These are phyloP conservation scores for Astragalus glycyphyllos DNA, from an alignment of 306 rosid species.

Conservation along the genomic window DNA sequence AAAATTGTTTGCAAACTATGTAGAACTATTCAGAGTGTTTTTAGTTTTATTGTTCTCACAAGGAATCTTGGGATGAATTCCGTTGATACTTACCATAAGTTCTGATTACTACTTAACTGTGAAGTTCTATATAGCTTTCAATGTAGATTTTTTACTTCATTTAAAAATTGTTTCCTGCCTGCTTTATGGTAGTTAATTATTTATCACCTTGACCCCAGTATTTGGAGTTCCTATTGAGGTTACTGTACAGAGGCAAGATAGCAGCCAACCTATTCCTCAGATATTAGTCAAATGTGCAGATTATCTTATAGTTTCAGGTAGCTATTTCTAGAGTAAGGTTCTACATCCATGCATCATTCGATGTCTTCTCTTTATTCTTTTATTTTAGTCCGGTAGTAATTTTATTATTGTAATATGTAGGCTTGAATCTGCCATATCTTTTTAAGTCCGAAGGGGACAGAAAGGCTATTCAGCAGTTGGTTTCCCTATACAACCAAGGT, in stretches of 20 bases:
- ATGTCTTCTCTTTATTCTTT: neutral
- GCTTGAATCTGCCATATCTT: conserved; percentile 72
- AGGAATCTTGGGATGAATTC: conserved; percentile 22
- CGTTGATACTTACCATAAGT: conserved; percentile 7
- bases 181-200: conserved; percentile 31
- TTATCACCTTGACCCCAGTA: conserved; percentile 54
- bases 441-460: conserved; percentile 89
- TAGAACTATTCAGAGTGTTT: conserved; percentile 2
- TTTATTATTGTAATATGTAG: conserved; percentile 49
- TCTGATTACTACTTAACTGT: conserved; percentile 7
- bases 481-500: conserved; percentile 91
- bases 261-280: conserved; percentile 76
- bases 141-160: conserved; percentile 5
- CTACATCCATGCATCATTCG: conserved; percentile 24
- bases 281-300: conserved; percentile 89
- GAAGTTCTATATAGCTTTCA: conserved; percentile 24
- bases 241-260: conserved; percentile 80
- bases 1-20: conserved; percentile 27
- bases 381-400: conserved; percentile 33
- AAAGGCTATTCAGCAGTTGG: conserved; percentile 81
- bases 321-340: conserved; percentile 42
- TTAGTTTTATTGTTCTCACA: conserved; percentile 10
- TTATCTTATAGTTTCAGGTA: conserved; percentile 90
- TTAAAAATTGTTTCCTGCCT: conserved; percentile 18
- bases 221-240: conserved; percentile 94